A percentile compares a stretch with the other conserved stretches of the same genome.
Conservation (phyloP, 768 basidiomycete genomes). For the Termitomyces bulborhizus region DNA sequence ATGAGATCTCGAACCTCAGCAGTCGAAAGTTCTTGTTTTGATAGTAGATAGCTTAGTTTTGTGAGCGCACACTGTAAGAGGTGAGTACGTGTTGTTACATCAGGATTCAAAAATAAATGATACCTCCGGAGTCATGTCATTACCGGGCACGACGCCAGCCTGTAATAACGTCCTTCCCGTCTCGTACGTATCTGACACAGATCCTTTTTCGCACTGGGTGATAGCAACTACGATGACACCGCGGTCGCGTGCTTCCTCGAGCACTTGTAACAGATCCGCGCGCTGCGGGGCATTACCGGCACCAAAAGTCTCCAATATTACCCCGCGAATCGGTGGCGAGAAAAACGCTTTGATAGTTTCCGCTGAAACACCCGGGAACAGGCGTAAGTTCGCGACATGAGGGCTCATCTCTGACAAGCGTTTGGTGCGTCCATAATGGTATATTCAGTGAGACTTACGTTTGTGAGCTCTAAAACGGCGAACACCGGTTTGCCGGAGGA, state of each 20-base stretch:
- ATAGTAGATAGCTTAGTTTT: conserved; percentile 86
- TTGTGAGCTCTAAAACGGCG: conserved; percentile 80
- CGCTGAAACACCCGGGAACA: conserved; percentile 84
- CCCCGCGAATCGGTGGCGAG: conserved; percentile 65
- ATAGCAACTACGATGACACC: conserved; percentile 89
- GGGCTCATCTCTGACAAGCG: conserved; percentile 62
- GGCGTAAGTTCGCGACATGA: conserved; percentile 75
- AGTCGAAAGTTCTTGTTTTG: conserved; percentile 70
- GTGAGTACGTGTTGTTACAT: neutral
- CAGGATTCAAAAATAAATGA: neutral
- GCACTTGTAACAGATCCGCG: conserved; percentile 62
- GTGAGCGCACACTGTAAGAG: conserved; percentile 74
- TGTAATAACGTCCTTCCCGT: conserved; percentile 65
- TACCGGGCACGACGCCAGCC: conserved; percentile 77
- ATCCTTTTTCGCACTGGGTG: conserved; percentile 83
- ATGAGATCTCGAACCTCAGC: conserved; percentile 72
- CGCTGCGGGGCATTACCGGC: conserved; percentile 90
- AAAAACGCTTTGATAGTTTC: conserved; percentile 73
- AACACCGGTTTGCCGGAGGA: conserved; percentile 75
- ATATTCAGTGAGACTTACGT: conserved; percentile 29
- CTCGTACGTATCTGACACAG: conserved; percentile 81
- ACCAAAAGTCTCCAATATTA: conserved; percentile 89
- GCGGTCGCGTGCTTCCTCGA: conserved; percentile 76
- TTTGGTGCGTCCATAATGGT: neutral
- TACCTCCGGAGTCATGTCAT: conserved; percentile 96